phyloP scores from a whole-genome alignment of 768 basidiomycete genomes.

The Mycena belliarum region DNA sequence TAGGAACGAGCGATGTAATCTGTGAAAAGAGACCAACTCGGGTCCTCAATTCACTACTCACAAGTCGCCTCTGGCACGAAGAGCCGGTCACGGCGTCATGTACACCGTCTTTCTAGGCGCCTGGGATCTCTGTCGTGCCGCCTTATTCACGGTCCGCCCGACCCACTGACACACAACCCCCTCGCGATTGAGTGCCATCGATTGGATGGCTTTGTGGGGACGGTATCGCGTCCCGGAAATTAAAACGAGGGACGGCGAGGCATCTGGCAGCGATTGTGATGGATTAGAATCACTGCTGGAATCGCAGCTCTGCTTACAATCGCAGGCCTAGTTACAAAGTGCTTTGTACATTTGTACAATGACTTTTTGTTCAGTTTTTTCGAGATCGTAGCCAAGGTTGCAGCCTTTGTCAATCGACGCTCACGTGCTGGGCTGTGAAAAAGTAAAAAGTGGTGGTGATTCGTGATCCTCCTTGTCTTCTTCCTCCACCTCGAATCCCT shows the following conservation, averaged over 20 bases:
- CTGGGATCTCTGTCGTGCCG: too few relatives aligned
- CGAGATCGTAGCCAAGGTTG: neutral
- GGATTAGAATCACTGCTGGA: too few relatives aligned
- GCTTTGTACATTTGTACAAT: neutral
- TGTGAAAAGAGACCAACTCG: too few relatives aligned
- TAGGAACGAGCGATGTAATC: too few relatives aligned
- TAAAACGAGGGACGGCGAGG: neutral
- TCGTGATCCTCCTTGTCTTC: neutral
- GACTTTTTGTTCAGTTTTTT: neutral
- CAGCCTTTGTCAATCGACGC: neutral
- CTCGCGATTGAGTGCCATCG: neutral
- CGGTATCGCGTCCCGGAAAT: neutral
- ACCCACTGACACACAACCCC: too few relatives aligned
- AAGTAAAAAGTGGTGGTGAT: conserved; percentile 1
- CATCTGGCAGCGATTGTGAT: neutral
- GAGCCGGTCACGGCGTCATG: too few relatives aligned
- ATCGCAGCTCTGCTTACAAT: neutral
- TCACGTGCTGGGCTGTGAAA: neutral
- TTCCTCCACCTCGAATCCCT: neutral
- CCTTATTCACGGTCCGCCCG: too few relatives aligned
- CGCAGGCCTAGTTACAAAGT: too few relatives aligned
- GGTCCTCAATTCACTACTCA: too few relatives aligned
- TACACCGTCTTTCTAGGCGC: too few relatives aligned
- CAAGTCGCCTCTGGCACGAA: too few relatives aligned
- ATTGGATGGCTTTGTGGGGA: neutral